Percentiles rank a stretch among this genome's conserved stretches.
Conservation (phyloP, 2,329 filamentous ascomycete genomes). For the Pyrenochaeta sp. region DNA sequence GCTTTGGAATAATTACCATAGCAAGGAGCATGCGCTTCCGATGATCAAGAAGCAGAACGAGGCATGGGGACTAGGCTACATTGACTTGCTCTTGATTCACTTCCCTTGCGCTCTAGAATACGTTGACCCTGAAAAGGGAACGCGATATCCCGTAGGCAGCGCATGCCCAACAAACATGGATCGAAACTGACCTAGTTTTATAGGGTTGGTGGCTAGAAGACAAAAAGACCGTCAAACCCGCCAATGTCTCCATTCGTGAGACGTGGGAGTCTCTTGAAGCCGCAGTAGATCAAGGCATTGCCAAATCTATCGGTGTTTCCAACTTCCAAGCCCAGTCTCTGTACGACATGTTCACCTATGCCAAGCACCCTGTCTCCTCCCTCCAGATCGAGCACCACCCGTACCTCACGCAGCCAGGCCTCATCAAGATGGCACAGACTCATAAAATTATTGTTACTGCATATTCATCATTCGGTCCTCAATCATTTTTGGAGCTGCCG, state of each 20-base stretch:
- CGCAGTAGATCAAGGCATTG: slow-evolving; percentile 53
- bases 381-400: slow-evolving; percentile 34
- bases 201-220: slow-evolving; percentile 63
- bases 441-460: slow-evolving; percentile 28
- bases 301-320: slow-evolving; percentile 57
- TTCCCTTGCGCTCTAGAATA: slow-evolving; percentile 87
- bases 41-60: slow-evolving; percentile 78
- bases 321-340: slow-evolving; percentile 44
- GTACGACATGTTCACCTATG: slow-evolving; percentile 62
- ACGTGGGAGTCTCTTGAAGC: slow-evolving; percentile 44
- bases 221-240: slow-evolving; percentile 25
- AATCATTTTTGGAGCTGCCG: slow-evolving; percentile 76
- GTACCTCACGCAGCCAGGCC: slow-evolving; percentile 21
- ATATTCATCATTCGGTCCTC: slow-evolving; percentile 40
- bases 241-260: slow-evolving; percentile 41
- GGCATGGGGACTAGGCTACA: slow-evolving; percentile 84
- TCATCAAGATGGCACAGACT: slow-evolving; percentile 25
- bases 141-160: slow-evolving; percentile 25
- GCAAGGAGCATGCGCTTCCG: slow-evolving; percentile 75
- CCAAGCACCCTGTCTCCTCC: slow-evolving; percentile 20
- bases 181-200: not conserved
- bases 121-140: slow-evolving; percentile 69
- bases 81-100: slow-evolving; percentile 84
- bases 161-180: not conserved
- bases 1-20: slow-evolving; percentile 90